These are phyloP conservation scores for Anaeromyces robustus DNA, from an alignment of 192 early-diverging fungal genomes.

Conservation along the genomic window DNA sequence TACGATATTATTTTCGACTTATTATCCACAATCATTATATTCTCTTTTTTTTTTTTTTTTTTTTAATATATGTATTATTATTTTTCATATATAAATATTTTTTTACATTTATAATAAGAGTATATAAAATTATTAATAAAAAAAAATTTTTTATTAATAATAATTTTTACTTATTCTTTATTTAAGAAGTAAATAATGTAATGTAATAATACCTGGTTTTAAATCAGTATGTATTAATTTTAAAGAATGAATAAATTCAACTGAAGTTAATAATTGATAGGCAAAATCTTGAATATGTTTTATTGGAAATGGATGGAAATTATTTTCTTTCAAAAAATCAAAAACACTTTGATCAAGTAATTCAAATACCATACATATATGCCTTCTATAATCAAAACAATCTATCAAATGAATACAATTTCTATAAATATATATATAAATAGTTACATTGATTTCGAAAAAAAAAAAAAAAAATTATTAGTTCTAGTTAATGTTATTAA, in stretches of 20 bases:
- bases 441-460: neutral
- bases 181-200: too few species aligned
- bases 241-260: slow-evolving; percentile 79
- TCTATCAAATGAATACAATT: slow-evolving; percentile 78
- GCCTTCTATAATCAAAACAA: slow-evolving; percentile 75
- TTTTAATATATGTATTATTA: too few species aligned
- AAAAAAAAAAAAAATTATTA: too few species aligned
- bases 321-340: slow-evolving; percentile 89
- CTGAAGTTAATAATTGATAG: slow-evolving; percentile 65
- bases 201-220: slow-evolving; percentile 45
- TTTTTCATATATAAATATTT: too few species aligned
- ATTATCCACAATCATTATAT: slow-evolving; percentile 52
- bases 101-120: too few species aligned
- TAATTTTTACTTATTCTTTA: neutral
- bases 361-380: slow-evolving; percentile 98
- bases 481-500: too few species aligned
- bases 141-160: neutral
- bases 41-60: too few species aligned
- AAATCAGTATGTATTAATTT: slow-evolving; percentile 90
- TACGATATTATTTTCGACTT: slow-evolving; percentile 4
- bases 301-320: slow-evolving; percentile 74
- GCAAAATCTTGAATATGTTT: slow-evolving; percentile 75
- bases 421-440: slow-evolving; percentile 15
- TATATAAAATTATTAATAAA: neutral
- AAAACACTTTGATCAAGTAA: slow-evolving; percentile 73